phyloP scores from a whole-genome alignment of 73 alveolate species.

The Paramecium pentaurelia region DNA sequence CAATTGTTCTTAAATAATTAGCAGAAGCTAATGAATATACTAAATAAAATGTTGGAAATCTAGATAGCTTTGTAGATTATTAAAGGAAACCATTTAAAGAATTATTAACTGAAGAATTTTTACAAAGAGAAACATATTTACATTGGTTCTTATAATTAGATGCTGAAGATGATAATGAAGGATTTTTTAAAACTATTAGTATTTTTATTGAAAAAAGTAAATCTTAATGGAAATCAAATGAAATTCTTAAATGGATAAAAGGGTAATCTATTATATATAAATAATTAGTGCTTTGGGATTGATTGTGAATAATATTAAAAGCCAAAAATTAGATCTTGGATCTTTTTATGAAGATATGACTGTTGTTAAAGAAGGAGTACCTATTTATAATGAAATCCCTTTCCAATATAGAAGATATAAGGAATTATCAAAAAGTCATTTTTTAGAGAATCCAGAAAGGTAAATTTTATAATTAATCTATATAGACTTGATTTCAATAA shows the following conservation, averaged over 20 bases:
- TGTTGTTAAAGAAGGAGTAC: background rate
- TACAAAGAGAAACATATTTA: constrained; percentile 19
- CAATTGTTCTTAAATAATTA: background rate
- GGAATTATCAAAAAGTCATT: background rate
- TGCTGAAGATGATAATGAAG: background rate
- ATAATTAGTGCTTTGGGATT: background rate
- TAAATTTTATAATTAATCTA: background rate
- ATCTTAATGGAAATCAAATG: background rate
- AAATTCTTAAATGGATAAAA: background rate
- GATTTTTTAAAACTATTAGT: background rate
- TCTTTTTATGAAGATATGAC: background rate
- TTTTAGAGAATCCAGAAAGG: constrained; percentile 34
- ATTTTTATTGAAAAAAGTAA: constrained; percentile 5
- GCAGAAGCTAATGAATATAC: background rate
- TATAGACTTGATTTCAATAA: constrained; percentile 7
- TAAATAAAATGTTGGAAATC: constrained; percentile 9
- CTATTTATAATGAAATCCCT: constrained; percentile 6
- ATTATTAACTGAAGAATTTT: background rate
- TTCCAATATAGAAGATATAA: constrained; percentile 21
- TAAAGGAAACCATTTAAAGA: constrained; percentile 8
- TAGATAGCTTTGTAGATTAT: background rate
- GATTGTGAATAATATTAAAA: background rate
- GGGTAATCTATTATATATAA: background rate
- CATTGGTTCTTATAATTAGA: constrained; percentile 24
- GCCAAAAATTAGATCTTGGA: background rate